Evolutionary conservation across 1,284 basidiomycete species (phyloP).

Genomic region (Singerocomus inundabilis): DNA sequence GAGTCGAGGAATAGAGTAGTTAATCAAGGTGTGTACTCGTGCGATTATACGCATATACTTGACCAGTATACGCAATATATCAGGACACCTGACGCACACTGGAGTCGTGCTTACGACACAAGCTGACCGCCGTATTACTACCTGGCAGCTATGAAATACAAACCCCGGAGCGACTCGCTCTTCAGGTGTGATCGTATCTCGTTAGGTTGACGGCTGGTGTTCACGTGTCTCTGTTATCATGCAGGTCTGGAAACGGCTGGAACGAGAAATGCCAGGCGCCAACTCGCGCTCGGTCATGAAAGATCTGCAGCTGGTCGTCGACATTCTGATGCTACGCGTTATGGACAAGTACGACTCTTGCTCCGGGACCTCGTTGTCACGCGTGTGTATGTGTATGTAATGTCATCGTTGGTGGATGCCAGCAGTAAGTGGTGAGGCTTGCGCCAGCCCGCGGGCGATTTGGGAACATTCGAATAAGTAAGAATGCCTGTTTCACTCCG

Average conservation of each 20-base stretch:
- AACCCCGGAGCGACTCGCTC: slow-evolving; percentile 45
- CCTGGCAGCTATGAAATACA: slow-evolving; percentile 48
- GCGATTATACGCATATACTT: slow-evolving; percentile 9
- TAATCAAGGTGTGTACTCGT: slow-evolving; percentile 40
- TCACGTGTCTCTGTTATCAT: slow-evolving; percentile 25
- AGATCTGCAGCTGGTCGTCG: slow-evolving; percentile 32
- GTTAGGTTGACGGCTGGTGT: slow-evolving; percentile 21
- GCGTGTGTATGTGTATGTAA: slow-evolving; percentile 26
- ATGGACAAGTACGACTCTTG: slow-evolving; percentile 24
- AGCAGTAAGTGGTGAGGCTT: slow-evolving; percentile 26
- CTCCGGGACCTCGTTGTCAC: slow-evolving; percentile 21
- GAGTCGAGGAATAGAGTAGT: slow-evolving; percentile 43
- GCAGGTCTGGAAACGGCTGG: slow-evolving; percentile 42
- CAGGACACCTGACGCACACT: slow-evolving; percentile 24
- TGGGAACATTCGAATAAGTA: slow-evolving; percentile 13
- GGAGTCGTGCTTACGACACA: slow-evolving; percentile 12
- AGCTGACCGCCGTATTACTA: slow-evolving; percentile 18
- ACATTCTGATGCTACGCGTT: slow-evolving; percentile 29
- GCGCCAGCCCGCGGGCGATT: slow-evolving; percentile 7
- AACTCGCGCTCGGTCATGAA: slow-evolving; percentile 43
- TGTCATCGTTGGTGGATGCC: slow-evolving; percentile 20
- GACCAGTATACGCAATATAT: slow-evolving; percentile 7
- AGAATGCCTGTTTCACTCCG: slow-evolving; percentile 7
- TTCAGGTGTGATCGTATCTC: slow-evolving; percentile 37
- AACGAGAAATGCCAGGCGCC: slow-evolving; percentile 35